These are phyloP conservation scores for Verruconis gallopava DNA, from an alignment of 2,329 filamentous ascomycete species.

Conservation along the genomic window DNA sequence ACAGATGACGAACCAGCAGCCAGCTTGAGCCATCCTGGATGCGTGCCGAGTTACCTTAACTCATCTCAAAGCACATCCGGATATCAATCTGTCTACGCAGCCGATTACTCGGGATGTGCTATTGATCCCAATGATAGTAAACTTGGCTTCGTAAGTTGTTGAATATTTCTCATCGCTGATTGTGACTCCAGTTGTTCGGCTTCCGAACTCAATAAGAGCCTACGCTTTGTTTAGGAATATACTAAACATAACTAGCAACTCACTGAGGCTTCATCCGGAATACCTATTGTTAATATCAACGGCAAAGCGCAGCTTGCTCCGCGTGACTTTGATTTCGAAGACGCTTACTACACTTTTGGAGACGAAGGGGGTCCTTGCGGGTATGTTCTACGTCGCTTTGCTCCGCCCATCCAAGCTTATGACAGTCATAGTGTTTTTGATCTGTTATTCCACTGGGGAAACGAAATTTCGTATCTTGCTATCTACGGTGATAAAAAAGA, in stretches of 20 bases:
- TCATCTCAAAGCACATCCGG: background rate
- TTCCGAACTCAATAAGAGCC: background rate
- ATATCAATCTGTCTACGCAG: constrained; percentile 7
- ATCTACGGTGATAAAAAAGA: constrained; percentile 1
- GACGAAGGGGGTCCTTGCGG: constrained; percentile 1
- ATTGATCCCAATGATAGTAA: constrained; percentile 1
- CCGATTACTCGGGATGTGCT: constrained; percentile 4
- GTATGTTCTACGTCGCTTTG: background rate
- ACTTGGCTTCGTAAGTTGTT: constrained; percentile 1
- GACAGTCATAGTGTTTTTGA: constrained; percentile 4
- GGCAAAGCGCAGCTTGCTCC: constrained; percentile 1
- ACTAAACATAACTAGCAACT: background rate
- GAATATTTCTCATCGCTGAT: background rate
- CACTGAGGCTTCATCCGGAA: background rate
- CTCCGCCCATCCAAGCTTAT: background rate
- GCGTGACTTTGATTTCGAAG: background rate
- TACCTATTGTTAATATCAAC: constrained; percentile 4
- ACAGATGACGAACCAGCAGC: background rate
- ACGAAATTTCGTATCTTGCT: constrained; percentile 1
- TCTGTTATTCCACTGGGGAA: constrained; percentile 5
- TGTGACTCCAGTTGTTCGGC: background rate
- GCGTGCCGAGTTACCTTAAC: background rate
- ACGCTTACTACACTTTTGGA: constrained; percentile 7
- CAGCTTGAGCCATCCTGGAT: background rate
- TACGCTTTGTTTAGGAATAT: background rate